These are phyloP conservation scores for Colletotrichum sp. DNA, from an alignment of 2,329 filamentous ascomycete genomes.

Conservation along the genomic window DNA sequence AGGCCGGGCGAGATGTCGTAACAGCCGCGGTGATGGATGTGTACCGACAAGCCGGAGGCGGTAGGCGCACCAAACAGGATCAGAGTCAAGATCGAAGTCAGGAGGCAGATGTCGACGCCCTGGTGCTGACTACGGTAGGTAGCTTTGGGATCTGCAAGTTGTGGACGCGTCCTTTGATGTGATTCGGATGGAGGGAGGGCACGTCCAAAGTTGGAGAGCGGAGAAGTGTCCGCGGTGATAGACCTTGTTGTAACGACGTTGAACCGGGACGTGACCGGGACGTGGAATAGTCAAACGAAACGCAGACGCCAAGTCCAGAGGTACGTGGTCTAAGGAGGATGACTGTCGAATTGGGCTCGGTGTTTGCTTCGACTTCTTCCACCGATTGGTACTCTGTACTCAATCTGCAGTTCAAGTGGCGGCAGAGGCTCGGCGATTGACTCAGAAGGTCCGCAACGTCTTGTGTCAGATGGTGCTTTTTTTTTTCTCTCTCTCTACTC, in stretches of 20 bases:
- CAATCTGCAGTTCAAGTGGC: background rate
- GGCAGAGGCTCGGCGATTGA: background rate
- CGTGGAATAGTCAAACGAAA: background rate
- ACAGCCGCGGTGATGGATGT: background rate
- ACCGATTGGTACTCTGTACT: background rate
- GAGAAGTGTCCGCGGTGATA: background rate
- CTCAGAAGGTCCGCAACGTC: background rate
- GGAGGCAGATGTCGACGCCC: background rate
- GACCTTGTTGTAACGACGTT: background rate
- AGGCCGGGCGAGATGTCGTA: background rate
- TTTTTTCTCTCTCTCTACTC: background rate
- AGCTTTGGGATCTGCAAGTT: background rate
- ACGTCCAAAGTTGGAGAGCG: background rate
- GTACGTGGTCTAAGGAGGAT: background rate
- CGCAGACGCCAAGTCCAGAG: background rate
- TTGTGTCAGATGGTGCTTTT: background rate
- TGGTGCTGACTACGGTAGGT: background rate
- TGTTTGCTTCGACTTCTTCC: background rate
- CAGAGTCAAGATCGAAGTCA: background rate
- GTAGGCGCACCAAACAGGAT: background rate
- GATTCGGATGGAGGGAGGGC: background rate
- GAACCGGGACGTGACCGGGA: background rate
- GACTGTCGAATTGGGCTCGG: background rate
- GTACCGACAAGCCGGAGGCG: background rate
- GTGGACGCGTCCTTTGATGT: constrained; percentile 1